phyloP scores from a whole-genome alignment of 768 basidiomycete genomes.

The Xerocomellus chrysenteron region DNA sequence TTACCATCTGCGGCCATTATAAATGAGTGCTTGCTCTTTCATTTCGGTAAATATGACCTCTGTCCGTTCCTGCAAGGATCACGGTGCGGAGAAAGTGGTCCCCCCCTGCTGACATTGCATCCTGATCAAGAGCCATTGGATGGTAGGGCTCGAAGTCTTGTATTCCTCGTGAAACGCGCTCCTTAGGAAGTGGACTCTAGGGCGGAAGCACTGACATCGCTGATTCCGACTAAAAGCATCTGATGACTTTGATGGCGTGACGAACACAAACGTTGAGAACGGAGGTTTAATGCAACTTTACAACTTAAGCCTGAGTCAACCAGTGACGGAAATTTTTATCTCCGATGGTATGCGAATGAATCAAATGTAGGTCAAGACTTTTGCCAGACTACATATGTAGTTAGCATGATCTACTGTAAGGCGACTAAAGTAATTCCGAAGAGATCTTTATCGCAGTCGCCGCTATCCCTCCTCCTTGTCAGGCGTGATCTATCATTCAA shows the following conservation, averaged over 20 bases:
- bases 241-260: no score
- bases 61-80: neutral
- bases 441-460: slow-evolving; percentile 13
- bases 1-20: neutral
- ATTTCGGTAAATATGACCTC: slow-evolving; percentile 5
- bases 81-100: neutral
- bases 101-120: neutral
- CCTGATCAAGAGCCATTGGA: neutral
- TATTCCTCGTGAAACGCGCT: neutral
- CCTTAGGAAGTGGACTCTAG: no score
- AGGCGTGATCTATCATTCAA: neutral
- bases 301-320: no score
- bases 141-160: neutral
- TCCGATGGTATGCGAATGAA: neutral
- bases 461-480: neutral
- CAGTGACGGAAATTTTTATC: neutral
- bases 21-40: slow-evolving; percentile 7
- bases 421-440: neutral
- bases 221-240: no score
- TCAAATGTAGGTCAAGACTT: neutral
- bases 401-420: slow-evolving; percentile 5
- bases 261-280: no score
- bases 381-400: no score
- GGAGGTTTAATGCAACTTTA: no score
- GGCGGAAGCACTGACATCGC: no score